phyloP scores from a whole-genome alignment of 1,139 yeast species.

The Geotrichum aggregatum region DNA sequence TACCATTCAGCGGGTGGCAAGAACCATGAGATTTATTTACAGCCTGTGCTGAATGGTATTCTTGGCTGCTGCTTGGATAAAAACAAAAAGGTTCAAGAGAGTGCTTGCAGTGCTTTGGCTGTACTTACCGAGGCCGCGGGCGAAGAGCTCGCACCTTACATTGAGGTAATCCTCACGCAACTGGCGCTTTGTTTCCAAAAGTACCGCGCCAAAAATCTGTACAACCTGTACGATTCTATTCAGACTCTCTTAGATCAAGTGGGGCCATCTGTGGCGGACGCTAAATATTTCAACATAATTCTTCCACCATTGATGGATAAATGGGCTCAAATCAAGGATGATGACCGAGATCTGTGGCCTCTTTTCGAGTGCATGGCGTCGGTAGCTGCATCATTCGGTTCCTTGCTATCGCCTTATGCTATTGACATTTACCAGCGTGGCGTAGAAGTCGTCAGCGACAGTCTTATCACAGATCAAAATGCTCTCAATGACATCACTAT shows the following conservation, averaged over 20 bases:
- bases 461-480: slow-evolving; percentile 63
- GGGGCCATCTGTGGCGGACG: slow-evolving; percentile 41
- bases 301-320: slow-evolving; percentile 77
- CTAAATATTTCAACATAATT: slow-evolving; percentile 55
- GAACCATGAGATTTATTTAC: slow-evolving; percentile 53
- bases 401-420: slow-evolving; percentile 83
- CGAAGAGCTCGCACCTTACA: slow-evolving; percentile 51
- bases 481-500: slow-evolving; percentile 54
- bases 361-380: slow-evolving; percentile 88
- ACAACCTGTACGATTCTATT: slow-evolving; percentile 84
- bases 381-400: slow-evolving; percentile 83
- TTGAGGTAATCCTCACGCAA: slow-evolving; percentile 64
- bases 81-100: slow-evolving; percentile 89
- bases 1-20: slow-evolving; percentile 45
- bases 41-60: slow-evolving; percentile 71
- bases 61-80: slow-evolving; percentile 71
- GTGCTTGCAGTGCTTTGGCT: slow-evolving; percentile 86
- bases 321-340: slow-evolving; percentile 72
- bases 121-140: slow-evolving; percentile 78
- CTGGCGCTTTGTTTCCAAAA: slow-evolving; percentile 68
- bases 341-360: slow-evolving; percentile 85
- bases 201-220: slow-evolving; percentile 78
- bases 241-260: slow-evolving; percentile 83
- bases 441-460: slow-evolving; percentile 59
- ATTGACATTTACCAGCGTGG: slow-evolving; percentile 84